A percentile compares a stretch with the other conserved stretches of the same genome.
Evolutionary conservation across 2,329 filamentous ascomycete genomes (phyloP).

Genomic region (Exophiala sp.): DNA sequence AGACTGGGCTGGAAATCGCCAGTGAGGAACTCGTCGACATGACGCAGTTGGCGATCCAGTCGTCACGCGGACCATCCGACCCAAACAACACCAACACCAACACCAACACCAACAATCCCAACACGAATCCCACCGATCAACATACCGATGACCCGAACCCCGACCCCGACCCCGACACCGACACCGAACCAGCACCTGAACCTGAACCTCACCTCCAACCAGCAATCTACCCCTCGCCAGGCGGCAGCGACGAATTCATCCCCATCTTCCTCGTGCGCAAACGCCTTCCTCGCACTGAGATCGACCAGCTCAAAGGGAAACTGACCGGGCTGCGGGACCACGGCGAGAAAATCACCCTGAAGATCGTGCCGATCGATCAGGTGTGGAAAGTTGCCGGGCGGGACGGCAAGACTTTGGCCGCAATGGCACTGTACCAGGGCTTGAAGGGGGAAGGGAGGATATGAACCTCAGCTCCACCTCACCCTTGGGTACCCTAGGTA

Average conservation of each 20-base stretch:
- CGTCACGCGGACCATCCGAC: no score
- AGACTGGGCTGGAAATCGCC: constrained; percentile 49
- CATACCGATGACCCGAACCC: not conserved
- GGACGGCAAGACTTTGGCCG: constrained; percentile 53
- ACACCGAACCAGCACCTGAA: no score
- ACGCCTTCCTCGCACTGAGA: constrained; percentile 42
- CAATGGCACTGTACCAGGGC: constrained; percentile 48
- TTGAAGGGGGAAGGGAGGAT: constrained; percentile 15
- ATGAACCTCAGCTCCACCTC: no score
- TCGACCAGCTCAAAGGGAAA: constrained; percentile 48
- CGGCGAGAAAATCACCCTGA: constrained; percentile 55
- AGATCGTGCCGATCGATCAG: constrained; percentile 46
- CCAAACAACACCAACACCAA: no score
- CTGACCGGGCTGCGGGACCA: constrained; percentile 49
- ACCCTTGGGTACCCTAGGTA: no score
- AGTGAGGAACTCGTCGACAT: constrained; percentile 49
- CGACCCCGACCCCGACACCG: no score
- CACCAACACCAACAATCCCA: no score
- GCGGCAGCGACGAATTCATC: constrained; percentile 55
- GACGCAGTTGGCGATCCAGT: constrained; percentile 44
- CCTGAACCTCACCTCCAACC: constrained; percentile 37
- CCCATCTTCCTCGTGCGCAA: constrained; percentile 53
- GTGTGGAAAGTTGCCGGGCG: constrained; percentile 51
- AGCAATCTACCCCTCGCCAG: constrained; percentile 50
- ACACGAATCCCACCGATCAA: constrained; percentile 29